Conservation (phyloP, 768 basidiomycete genomes). For the Hericium rajendrae region DNA sequence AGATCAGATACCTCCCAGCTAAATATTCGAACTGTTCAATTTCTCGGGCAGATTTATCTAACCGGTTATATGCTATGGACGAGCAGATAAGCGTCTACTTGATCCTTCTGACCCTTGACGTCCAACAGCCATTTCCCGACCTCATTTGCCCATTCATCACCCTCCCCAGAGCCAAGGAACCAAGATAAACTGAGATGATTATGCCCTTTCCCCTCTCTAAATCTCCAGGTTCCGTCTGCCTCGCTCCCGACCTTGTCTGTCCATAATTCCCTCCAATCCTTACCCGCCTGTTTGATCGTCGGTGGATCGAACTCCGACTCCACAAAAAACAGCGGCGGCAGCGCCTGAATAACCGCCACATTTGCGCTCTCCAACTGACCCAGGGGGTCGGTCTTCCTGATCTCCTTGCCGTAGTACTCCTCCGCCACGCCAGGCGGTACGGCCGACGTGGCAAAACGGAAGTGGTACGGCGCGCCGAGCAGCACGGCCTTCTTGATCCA, state of each 20-base stretch:
- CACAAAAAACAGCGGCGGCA: neutral
- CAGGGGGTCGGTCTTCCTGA: neutral
- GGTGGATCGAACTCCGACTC: neutral
- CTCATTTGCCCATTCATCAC: slow-evolving; percentile 48
- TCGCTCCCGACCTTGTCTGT: neutral
- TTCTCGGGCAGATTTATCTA: too few species aligned
- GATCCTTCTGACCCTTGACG: too few species aligned
- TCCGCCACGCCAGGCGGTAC: neutral
- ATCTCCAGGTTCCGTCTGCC: too few species aligned
- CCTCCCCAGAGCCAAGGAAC: slow-evolving; percentile 39
- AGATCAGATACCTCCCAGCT: too few species aligned
- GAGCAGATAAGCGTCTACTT: too few species aligned
- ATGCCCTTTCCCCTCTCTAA: slow-evolving; percentile 27
- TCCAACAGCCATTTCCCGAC: slow-evolving; percentile 24
- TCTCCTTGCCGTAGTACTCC: neutral
- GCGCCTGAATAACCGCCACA: neutral
- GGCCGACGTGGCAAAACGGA: neutral
- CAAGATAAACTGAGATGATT: slow-evolving; percentile 49
- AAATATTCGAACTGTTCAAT: too few species aligned
- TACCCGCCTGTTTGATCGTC: neutral
- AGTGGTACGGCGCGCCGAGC: neutral
- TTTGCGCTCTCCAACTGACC: neutral
- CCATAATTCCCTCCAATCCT: neutral
- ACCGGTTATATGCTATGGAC: too few species aligned
- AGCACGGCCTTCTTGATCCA: neutral